Evolutionary conservation across 1,284 basidiomycete species (phyloP).

Genomic region (Sparassis latifolia): DNA sequence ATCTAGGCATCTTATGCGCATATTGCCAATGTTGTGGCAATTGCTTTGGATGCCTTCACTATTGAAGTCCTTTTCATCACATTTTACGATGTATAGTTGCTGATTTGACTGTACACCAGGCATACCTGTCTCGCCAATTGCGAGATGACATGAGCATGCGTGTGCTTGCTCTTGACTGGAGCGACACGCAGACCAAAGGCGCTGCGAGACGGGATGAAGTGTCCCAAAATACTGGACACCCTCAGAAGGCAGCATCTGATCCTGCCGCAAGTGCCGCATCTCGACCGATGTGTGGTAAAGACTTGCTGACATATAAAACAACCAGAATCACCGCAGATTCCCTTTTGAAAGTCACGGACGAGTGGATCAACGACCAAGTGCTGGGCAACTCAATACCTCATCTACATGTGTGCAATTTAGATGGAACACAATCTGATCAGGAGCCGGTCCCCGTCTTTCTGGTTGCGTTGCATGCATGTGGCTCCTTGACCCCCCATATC

Average conservation of each 20-base stretch:
- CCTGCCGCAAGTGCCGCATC: not conserved
- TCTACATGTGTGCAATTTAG: no score
- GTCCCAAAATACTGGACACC: not conserved
- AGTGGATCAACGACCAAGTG: constrained; percentile 28
- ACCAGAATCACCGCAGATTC: constrained; percentile 40
- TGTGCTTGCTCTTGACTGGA: constrained; percentile 47
- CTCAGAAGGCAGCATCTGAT: not conserved
- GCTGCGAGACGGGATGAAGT: constrained; percentile 30
- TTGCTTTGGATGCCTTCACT: constrained; percentile 45
- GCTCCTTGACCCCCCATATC: constrained; percentile 41
- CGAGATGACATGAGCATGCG: constrained; percentile 29
- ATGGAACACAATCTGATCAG: no score
- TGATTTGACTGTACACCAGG: constrained; percentile 23
- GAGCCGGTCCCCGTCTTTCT: constrained; percentile 43
- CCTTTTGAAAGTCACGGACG: constrained; percentile 33
- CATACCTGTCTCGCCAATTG: constrained; percentile 42
- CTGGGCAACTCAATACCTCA: not conserved
- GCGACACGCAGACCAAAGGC: constrained; percentile 37
- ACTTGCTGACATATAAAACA: constrained; percentile 44
- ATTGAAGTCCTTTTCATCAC: constrained; percentile 37
- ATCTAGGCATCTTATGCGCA: no score
- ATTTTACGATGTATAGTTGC: not conserved
- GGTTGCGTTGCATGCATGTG: constrained; percentile 58
- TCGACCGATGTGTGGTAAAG: constrained; percentile 5
- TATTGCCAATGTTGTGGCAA: no score